Evolutionary conservation across 2,329 filamentous ascomycete genomes (phyloP).

Genomic region (Xylogone sp.): DNA sequence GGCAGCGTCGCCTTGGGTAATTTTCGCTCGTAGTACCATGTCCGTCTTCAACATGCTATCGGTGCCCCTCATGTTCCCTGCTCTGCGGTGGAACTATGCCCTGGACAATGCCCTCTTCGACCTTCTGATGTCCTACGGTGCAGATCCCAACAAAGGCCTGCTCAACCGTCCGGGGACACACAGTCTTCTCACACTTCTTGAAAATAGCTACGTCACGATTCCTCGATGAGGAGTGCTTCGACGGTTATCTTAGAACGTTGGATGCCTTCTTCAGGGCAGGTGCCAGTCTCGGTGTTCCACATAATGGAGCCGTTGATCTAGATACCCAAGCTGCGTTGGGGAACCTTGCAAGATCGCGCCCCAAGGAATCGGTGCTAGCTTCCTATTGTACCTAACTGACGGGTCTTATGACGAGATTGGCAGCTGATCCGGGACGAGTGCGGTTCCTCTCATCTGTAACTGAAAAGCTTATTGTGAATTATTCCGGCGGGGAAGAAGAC

Average conservation of each 20-base stretch:
- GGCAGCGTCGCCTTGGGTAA: neutral
- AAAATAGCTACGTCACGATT: constrained; percentile 2
- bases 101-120: neutral
- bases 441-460: neutral
- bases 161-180: neutral
- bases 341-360: neutral
- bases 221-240: constrained; percentile 2
- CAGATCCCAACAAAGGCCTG: neutral
- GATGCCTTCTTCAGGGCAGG: constrained; percentile 3
- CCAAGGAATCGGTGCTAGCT: neutral
- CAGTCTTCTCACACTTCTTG: constrained; percentile 4
- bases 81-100: neutral
- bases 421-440: neutral
- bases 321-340: neutral
- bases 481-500: constrained; percentile 1
- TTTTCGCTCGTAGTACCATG: constrained; percentile 1
- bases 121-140: neutral
- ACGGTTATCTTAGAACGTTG: constrained; percentile 3
- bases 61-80: neutral
- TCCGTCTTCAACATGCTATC: neutral
- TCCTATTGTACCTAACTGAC: neutral
- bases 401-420: neutral
- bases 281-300: neutral
- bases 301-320: neutral
- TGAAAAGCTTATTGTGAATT: constrained; percentile 2